phyloP scores from a whole-genome alignment of 805 yeast genomes.

The Candida pseudoglaebosa region DNA sequence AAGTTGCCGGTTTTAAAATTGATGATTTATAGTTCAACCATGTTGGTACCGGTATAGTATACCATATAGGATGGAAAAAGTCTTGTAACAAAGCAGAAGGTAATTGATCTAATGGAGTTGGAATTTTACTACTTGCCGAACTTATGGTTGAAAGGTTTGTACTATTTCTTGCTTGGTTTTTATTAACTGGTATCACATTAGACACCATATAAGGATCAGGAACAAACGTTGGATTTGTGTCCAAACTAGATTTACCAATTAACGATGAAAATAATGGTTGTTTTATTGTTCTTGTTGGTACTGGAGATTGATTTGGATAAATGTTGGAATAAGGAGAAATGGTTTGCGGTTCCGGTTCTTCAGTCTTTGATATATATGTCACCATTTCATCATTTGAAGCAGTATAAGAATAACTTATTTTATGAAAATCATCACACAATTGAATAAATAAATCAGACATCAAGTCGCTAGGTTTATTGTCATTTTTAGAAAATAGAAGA shows the following conservation, averaged over 20 bases:
- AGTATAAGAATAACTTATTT: constrained; percentile 51
- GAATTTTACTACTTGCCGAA: constrained; percentile 28
- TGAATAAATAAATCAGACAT: constrained; percentile 37
- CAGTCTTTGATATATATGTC: constrained; percentile 27
- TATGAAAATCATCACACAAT: constrained; percentile 55
- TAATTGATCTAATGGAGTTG: constrained; percentile 26
- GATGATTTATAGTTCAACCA: constrained; percentile 35
- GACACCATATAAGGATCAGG: constrained; percentile 67
- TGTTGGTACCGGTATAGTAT: constrained; percentile 38
- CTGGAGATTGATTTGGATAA: constrained; percentile 22
- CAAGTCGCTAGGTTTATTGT: constrained; percentile 12
- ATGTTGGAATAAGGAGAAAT: constrained; percentile 25
- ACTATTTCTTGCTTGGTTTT: constrained; percentile 17
- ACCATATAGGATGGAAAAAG: constrained; percentile 44
- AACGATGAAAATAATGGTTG: constrained; percentile 78
- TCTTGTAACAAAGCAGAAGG: constrained; percentile 35
- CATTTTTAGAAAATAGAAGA: constrained; percentile 10
- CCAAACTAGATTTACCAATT: constrained; percentile 65
- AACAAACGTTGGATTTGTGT: constrained; percentile 64
- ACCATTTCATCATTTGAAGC: constrained; percentile 60
- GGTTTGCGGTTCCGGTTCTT: constrained; percentile 22
- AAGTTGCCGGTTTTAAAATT: constrained; percentile 18
- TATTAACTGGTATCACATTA: constrained; percentile 54
- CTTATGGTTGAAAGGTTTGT: constrained; percentile 29
- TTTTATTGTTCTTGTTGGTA: constrained; percentile 47